phyloP scores from a whole-genome alignment of 2,329 filamentous ascomycete species.

The Ophiocordyceps camponoti-saundersi region DNA sequence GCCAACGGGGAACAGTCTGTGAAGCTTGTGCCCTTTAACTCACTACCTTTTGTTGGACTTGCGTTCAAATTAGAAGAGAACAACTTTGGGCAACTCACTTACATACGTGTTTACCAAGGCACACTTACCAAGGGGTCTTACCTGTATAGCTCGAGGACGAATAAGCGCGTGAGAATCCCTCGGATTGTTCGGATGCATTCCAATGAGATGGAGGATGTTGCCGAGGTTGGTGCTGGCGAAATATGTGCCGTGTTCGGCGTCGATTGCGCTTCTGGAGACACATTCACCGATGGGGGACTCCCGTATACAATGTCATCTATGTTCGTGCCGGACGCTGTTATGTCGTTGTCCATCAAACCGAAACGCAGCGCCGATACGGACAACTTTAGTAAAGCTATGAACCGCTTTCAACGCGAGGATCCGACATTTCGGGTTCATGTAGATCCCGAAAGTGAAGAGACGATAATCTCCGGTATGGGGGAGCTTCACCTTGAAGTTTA shows the following conservation, averaged over 20 bases:
- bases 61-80: slow-evolving; percentile 99
- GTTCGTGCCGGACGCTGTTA: slow-evolving; percentile 95
- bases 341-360: slow-evolving; percentile 92
- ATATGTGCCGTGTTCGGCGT: slow-evolving; percentile 98
- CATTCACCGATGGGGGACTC: slow-evolving; percentile 84
- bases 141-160: slow-evolving; percentile 82
- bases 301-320: slow-evolving; percentile 96
- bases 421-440: slow-evolving; percentile 93
- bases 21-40: slow-evolving; percentile 83
- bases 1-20: slow-evolving; percentile 63
- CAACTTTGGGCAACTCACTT: slow-evolving; percentile 95
- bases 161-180: slow-evolving; percentile 92
- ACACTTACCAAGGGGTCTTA: slow-evolving; percentile 74
- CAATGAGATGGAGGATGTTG: slow-evolving; percentile 96
- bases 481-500: slow-evolving; percentile 96
- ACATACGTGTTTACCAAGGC: slow-evolving; percentile 96
- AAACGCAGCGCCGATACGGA: slow-evolving; percentile 83
- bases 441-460: slow-evolving; percentile 84
- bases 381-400: slow-evolving; percentile 98
- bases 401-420: slow-evolving; percentile 94
- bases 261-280: slow-evolving; percentile 93
- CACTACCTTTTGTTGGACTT: slow-evolving; percentile 81
- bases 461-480: slow-evolving; percentile 96
- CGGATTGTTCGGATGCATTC: slow-evolving; percentile 99
- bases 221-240: slow-evolving; percentile 84